Evolutionary conservation across 352 stramenopile species (phyloP).

Genomic region (Saprolegnia diclina): DNA sequence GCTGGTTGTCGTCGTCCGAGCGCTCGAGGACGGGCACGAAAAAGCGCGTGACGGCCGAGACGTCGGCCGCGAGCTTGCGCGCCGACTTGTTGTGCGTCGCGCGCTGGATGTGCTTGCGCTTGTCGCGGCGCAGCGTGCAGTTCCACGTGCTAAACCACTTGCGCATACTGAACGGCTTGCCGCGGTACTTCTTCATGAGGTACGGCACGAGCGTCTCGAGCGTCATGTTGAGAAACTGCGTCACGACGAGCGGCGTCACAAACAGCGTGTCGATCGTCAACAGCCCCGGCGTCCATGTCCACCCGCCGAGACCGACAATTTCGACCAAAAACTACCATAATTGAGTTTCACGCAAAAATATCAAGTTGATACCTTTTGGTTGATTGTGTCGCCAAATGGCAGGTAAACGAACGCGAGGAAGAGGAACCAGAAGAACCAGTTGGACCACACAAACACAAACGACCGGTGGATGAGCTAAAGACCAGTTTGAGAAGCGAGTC

Average conservation of each 20-base stretch:
- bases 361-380: constrained; percentile 13
- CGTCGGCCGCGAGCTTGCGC: constrained; percentile 21
- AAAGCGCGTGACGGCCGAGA: constrained; percentile 22
- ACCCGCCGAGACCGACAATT: constrained; percentile 11
- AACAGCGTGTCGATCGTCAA: constrained; percentile 33
- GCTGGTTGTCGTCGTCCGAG: constrained; percentile 28
- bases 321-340: constrained; percentile 15
- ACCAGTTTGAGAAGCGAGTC: neutral
- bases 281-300: constrained; percentile 24
- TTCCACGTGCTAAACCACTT: constrained; percentile 26
- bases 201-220: constrained; percentile 31
- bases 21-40: constrained; percentile 24
- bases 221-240: constrained; percentile 32
- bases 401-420: constrained; percentile 33
- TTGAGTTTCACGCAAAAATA: neutral
- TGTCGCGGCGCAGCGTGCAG: constrained; percentile 24
- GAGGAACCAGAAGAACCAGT: constrained; percentile 37
- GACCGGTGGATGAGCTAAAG: constrained; percentile 30
- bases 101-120: constrained; percentile 7
- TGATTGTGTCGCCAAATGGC: constrained; percentile 29
- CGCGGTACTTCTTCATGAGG: constrained; percentile 27
- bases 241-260: constrained; percentile 33
- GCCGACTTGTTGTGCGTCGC: constrained; percentile 18
- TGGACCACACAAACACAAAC: constrained; percentile 37
- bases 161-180: constrained; percentile 20